phyloP scores from a whole-genome alignment of 2,329 filamentous ascomycete genomes.

The Nemania diffusa region DNA sequence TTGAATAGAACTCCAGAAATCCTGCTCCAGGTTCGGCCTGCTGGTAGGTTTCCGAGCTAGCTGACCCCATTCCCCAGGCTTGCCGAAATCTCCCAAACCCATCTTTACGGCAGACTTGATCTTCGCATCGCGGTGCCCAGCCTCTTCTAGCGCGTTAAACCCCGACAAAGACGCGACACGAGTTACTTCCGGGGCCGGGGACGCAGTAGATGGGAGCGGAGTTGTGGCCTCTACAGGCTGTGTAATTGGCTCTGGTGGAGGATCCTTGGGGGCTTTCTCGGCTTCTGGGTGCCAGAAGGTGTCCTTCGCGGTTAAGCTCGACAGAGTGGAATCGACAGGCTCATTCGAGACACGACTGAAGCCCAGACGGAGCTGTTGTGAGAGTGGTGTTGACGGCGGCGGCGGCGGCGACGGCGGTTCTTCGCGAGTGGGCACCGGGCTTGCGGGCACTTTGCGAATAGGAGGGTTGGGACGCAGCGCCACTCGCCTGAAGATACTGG shows the following conservation, averaged over 20 bases:
- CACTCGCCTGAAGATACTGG: neutral
- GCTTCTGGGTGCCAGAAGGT: neutral
- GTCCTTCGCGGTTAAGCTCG: neutral
- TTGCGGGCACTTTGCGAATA: neutral
- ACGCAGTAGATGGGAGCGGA: no score
- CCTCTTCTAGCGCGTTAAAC: constrained; percentile 11
- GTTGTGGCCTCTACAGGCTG: neutral
- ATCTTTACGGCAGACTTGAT: neutral
- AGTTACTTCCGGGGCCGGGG: no score
- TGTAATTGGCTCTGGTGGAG: neutral
- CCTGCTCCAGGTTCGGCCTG: neutral
- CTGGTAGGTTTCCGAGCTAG: constrained; percentile 20
- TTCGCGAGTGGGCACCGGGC: neutral
- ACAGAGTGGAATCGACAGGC: neutral
- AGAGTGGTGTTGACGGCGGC: no score
- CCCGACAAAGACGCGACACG: neutral
- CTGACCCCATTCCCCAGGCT: constrained; percentile 33
- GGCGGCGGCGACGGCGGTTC: neutral
- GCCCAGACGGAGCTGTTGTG: neutral
- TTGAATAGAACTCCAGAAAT: neutral
- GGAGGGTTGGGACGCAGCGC: neutral
- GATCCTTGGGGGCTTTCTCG: neutral
- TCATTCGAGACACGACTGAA: neutral
- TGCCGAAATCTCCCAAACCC: neutral
- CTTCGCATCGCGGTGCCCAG: neutral